A percentile compares a stretch with the other conserved stretches of the same genome.
phyloP scores from a whole-genome alignment of 2,329 filamentous ascomycete species.

The Penicillium aurantiogriseum region DNA sequence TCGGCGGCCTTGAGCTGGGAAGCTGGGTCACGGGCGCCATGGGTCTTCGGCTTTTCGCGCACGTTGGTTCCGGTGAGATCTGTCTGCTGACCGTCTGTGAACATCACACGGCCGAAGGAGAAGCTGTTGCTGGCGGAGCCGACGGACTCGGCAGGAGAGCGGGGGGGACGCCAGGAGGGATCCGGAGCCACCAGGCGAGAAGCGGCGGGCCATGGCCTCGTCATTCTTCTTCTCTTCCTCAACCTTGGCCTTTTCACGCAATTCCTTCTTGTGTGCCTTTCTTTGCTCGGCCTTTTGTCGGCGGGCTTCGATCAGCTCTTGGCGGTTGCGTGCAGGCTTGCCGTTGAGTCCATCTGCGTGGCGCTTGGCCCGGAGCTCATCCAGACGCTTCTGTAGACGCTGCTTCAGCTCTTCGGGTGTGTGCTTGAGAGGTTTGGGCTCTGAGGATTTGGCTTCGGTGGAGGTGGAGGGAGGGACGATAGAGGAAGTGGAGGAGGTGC shows the following conservation, averaged over 20 bases:
- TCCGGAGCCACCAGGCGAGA: conserved; percentile 58
- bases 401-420: conserved; percentile 74
- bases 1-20: conserved; percentile 83
- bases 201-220: conserved; percentile 55
- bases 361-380: conserved; percentile 76
- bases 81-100: conserved; percentile 77
- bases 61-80: conserved; percentile 66
- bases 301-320: conserved; percentile 87
- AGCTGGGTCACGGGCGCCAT: conserved; percentile 79
- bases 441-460: conserved; percentile 29
- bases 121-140: conserved; percentile 62
- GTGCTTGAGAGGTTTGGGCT: conserved; percentile 62
- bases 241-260: conserved; percentile 71
- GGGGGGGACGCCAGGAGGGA: conserved; percentile 57
- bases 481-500: conserved; percentile 68
- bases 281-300: conserved; percentile 83
- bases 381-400: conserved; percentile 78
- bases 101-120: conserved; percentile 87
- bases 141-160: conserved; percentile 48
- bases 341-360: conserved; percentile 85
- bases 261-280: conserved; percentile 84
- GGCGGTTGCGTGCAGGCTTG: conserved; percentile 76
- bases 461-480: conserved; percentile 49
- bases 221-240: conserved; percentile 68
- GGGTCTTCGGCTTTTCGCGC: conserved; percentile 68